Base-by-base conservation (phyloP, 805 yeast genomes). In the Clavispora vitiphila region DNA sequence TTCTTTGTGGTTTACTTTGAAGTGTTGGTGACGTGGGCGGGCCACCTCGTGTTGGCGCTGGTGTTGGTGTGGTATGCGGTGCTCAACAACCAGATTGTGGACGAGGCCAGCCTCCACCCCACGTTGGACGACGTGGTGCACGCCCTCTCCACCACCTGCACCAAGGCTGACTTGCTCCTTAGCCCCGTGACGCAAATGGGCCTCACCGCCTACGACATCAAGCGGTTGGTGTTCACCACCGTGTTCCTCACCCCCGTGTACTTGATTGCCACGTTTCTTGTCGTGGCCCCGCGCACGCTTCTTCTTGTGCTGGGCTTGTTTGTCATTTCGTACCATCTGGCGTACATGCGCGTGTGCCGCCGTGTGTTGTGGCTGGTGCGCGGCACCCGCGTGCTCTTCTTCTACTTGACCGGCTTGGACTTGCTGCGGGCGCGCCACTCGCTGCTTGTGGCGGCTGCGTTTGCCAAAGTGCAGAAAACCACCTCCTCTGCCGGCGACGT, bases 401-500 rank as follows among this genome's bases (percentile, higher is more conserved):
- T 89, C 61, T 87, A 87, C 57, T 64, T 86, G 35, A 90, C 97
- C 0, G 97, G 98, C 2, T 71, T 91, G 38, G 95, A 89, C 65
- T 81, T 88, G 56, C 75, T 59, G 42, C 61, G 61, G 40, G 69
- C 69, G 23, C 58, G 62, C 37, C 67, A 67, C 51, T 66, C 71
- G 50, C 69, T 77, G 6, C 60, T 77, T 35, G 75, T 76, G 59
- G 77, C 77, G 25, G 72, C 78, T 19, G 81, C 80, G 2, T 69
- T 76, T 62, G 77, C 76, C 42, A 71, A 76, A 55, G 76, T 77
- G 34, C 72, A 72, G 54, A 64, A 64, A 25, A 51, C 51, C 8
- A 32, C 43, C 9, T 35, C 45, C 7, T 37, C 47, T 11, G 40
- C 21, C 31, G 24, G 38, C 34, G 32, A 45, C 14, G 63, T 69